Conservation (phyloP, 1,284 basidiomycete genomes). For the Golubevia pallescens region DNA sequence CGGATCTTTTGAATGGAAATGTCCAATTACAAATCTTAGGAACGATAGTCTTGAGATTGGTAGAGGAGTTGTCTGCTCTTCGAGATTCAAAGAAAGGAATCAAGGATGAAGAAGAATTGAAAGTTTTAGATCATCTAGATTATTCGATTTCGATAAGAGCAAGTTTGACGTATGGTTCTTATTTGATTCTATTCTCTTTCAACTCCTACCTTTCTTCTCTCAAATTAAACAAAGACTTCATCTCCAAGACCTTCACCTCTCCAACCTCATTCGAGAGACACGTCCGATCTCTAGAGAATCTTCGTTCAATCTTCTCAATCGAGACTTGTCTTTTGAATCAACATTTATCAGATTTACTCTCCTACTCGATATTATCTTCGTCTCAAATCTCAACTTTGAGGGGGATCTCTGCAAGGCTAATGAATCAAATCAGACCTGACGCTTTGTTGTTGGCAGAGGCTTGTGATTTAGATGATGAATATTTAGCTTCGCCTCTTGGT, state of each 20-base stretch:
- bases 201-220: constrained; percentile 6
- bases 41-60: constrained; percentile 20
- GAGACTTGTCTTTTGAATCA: constrained; percentile 30
- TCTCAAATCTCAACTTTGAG: constrained; percentile 1
- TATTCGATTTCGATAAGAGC: constrained; percentile 31
- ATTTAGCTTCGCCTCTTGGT: constrained; percentile 39
- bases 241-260: neutral
- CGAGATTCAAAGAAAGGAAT: constrained; percentile 10
- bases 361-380: neutral
- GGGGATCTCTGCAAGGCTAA: neutral
- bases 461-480: constrained; percentile 49
- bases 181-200: constrained; percentile 30
- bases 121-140: constrained; percentile 24
- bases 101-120: constrained; percentile 6
- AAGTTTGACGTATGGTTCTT: constrained; percentile 29
- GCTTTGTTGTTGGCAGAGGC: constrained; percentile 36
- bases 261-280: neutral
- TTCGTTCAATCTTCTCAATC: constrained; percentile 22
- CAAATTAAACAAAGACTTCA: no score
- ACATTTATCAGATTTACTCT: neutral
- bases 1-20: constrained; percentile 14
- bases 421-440: constrained; percentile 14
- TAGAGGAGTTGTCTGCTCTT: constrained; percentile 22
- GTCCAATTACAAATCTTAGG: constrained; percentile 26
- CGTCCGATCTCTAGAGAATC: neutral